phyloP scores from a whole-genome alignment of 2,329 filamentous ascomycete species.

The Stachybotrys echinatus region DNA sequence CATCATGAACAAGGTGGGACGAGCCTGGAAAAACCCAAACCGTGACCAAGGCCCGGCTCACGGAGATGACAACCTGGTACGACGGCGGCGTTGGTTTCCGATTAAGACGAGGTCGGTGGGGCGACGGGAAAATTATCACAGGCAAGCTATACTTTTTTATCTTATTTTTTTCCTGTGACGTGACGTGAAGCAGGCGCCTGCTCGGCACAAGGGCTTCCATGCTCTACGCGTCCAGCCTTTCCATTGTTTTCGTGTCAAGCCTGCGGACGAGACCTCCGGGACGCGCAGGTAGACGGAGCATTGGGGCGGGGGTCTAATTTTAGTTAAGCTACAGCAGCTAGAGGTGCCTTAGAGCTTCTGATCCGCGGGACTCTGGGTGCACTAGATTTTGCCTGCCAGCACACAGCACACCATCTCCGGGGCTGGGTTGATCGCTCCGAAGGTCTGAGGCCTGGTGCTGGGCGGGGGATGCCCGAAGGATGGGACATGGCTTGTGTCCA shows the following conservation, averaged over 20 bases:
- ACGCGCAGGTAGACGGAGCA: neutral
- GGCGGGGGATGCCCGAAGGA: too few relatives aligned
- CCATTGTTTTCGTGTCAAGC: neutral
- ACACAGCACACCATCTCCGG: neutral
- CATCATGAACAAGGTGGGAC: too few relatives aligned
- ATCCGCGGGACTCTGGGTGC: neutral
- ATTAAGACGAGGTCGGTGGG: neutral
- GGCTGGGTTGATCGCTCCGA: neutral
- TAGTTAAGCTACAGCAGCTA: neutral
- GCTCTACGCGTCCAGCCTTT: neutral
- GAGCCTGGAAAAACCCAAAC: too few relatives aligned
- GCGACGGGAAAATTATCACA: neutral
- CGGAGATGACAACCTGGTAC: too few relatives aligned
- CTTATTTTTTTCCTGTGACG: neutral
- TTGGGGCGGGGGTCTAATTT: neutral
- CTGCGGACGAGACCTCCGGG: neutral
- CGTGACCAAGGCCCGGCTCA: too few relatives aligned
- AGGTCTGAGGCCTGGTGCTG: too few relatives aligned
- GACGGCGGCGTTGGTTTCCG: too few relatives aligned
- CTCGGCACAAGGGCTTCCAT: neutral
- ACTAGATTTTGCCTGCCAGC: neutral
- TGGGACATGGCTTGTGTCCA: too few relatives aligned
- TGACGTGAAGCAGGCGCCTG: neutral
- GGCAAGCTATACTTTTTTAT: neutral
- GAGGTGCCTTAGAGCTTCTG: neutral